Conservation (phyloP, 176 grass and related monocot genomes). For the Poa pratensis region DNA sequence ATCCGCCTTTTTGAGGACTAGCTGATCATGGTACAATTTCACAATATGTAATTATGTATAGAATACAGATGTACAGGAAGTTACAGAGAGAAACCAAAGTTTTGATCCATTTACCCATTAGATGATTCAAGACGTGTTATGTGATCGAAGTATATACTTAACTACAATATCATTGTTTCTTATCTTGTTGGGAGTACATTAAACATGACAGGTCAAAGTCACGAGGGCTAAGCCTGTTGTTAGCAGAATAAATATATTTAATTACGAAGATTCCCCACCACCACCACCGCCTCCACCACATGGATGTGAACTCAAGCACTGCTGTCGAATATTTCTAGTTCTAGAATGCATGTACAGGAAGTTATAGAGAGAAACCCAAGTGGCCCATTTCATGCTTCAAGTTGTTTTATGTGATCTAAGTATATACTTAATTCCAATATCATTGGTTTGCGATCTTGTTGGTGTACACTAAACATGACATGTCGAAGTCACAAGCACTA, state of each 20-base stretch:
- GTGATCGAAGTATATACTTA: not conserved
- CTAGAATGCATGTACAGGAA: constrained; percentile 3
- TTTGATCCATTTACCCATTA: not conserved
- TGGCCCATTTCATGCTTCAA: too few relatives aligned
- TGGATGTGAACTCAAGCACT: not conserved
- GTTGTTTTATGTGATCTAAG: too few relatives aligned
- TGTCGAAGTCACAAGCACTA: too few relatives aligned
- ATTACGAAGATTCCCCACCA: not conserved
- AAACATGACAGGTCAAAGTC: constrained; percentile 20
- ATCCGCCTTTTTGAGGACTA: too few relatives aligned
- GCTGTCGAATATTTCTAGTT: not conserved
- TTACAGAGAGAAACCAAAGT: not conserved
- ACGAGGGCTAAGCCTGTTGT: not conserved
- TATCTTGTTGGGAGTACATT: not conserved
- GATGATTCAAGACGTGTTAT: not conserved
- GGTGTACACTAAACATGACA: too few relatives aligned
- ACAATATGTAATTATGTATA: too few relatives aligned
- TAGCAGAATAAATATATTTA: not conserved
- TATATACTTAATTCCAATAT: too few relatives aligned
- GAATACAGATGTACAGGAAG: too few relatives aligned
- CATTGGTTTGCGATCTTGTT: too few relatives aligned
- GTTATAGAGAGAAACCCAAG: not conserved
- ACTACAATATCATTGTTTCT: not conserved
- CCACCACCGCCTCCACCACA: not conserved
- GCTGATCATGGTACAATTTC: too few relatives aligned